These are phyloP conservation scores for Fusarium sp. DNA, from an alignment of 2,329 filamentous ascomycete genomes.

Conservation along the genomic window DNA sequence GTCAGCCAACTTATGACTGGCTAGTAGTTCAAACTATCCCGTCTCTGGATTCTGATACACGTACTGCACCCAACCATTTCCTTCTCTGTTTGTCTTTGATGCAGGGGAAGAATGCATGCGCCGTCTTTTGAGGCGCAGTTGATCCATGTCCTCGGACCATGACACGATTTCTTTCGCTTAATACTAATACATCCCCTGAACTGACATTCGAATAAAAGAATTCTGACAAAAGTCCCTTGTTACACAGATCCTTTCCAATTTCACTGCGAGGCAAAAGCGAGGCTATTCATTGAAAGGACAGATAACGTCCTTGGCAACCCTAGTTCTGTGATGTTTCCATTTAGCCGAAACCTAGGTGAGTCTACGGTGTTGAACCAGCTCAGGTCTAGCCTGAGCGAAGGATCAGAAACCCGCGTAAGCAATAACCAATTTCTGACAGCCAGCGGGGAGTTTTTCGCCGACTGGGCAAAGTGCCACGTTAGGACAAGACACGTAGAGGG, in stretches of 20 bases:
- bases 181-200: too few relatives aligned
- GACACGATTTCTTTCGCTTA: neutral
- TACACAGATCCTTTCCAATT: too few relatives aligned
- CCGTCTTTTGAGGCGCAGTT: neutral
- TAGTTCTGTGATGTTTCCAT: neutral
- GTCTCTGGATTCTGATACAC: neutral
- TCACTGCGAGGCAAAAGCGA: too few relatives aligned
- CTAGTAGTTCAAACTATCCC: neutral
- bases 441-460: neutral
- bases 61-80: neutral
- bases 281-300: too few relatives aligned
- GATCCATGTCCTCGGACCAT: neutral
- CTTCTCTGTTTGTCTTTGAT: neutral
- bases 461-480: neutral
- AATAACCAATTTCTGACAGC: neutral
- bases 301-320: too few relatives aligned
- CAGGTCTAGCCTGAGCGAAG: neutral
- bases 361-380: neutral
- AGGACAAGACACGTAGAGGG: neutral
- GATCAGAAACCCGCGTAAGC: slow-evolving; percentile 13
- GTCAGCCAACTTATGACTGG: neutral
- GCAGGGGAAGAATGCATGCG: neutral
- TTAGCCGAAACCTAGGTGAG: neutral
- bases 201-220: too few relatives aligned
- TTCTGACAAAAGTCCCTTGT: too few relatives aligned